Evolutionary conservation across 306 rosid species (phyloP).

Genomic region (Gynostemma pentaphyllum): DNA sequence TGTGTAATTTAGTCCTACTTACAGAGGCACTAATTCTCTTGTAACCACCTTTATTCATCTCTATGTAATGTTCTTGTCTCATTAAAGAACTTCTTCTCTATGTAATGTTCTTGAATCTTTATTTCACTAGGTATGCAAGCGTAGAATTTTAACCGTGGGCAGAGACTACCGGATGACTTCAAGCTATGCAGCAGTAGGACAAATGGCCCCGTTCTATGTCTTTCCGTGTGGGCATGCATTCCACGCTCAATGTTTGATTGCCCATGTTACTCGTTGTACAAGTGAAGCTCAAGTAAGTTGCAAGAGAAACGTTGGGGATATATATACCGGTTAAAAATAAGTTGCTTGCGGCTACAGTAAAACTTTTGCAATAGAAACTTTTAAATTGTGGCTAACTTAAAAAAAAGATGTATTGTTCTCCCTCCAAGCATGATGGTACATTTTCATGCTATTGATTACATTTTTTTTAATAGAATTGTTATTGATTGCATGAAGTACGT

Average conservation of each 20-base stretch:
- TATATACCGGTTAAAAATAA: too few relatives aligned
- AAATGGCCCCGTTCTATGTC: constrained; percentile 93
- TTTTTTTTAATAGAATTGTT: too few relatives aligned
- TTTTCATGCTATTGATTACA: not conserved
- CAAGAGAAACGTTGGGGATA: too few relatives aligned
- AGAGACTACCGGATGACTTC: constrained; percentile 56
- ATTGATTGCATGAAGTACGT: not conserved
- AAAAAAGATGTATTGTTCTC: not conserved
- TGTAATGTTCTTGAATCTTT: constrained; percentile 17
- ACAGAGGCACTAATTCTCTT: not conserved
- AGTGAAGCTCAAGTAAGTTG: constrained; percentile 61
- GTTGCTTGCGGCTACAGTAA: too few relatives aligned
- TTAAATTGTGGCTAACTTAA: not conserved
- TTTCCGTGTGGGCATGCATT: constrained; percentile 93
- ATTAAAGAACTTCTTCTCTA: not conserved
- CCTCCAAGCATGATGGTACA: not conserved
- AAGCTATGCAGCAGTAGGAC: constrained; percentile 69
- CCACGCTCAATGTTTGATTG: constrained; percentile 80
- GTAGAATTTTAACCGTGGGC: constrained; percentile 65
- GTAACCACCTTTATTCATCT: not conserved
- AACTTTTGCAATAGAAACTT: constrained; percentile 3
- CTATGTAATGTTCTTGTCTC: not conserved
- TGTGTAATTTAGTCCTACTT: not conserved
- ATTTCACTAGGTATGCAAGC: constrained; percentile 55
- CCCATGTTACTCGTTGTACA: constrained; percentile 89